Percentiles rank a stretch among this genome's conserved stretches.
Evolutionary conservation across 306 rosid species (phyloP).

Genomic region (Senna tora): DNA sequence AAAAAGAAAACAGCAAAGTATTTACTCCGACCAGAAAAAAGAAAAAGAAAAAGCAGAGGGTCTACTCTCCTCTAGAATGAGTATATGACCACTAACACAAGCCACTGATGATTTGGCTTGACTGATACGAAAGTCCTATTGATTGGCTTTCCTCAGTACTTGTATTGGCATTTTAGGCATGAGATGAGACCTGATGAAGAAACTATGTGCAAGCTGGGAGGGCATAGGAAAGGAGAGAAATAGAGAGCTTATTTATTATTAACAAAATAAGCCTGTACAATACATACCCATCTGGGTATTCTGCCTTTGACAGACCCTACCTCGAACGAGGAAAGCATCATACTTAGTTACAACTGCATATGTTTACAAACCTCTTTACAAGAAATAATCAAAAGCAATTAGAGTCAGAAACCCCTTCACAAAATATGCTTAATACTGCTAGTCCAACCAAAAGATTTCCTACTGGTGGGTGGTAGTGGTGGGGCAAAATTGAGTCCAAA

Average conservation of each 20-base stretch:
- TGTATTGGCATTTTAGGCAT: too few species aligned
- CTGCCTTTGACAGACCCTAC: neutral
- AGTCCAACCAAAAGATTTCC: conserved; percentile 54
- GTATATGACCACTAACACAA: too few species aligned
- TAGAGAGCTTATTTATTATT: neutral
- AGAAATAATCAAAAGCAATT: conserved; percentile 44
- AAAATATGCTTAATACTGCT: conserved; percentile 44
- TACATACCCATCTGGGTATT: neutral
- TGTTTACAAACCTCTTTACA: conserved; percentile 44
- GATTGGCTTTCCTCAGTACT: too few species aligned
- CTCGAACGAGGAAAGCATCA: conserved; percentile 15
- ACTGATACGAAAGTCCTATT: too few species aligned
- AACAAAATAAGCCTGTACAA: neutral
- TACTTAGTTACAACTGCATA: neutral
- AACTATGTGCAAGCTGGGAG: too few species aligned
- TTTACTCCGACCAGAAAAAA: too few species aligned
- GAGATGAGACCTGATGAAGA: too few species aligned
- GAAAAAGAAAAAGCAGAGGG: too few species aligned
- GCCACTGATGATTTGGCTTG: too few species aligned
- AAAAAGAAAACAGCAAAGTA: too few species aligned
- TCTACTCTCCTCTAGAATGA: too few species aligned
- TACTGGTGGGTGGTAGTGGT: conserved; percentile 21
- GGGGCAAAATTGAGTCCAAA: conserved; percentile 90
- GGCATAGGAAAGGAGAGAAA: too few species aligned
- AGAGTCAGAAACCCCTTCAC: conserved; percentile 31